These are phyloP conservation scores for Phytophthora pisi DNA, from an alignment of 352 stramenopile species.

Conservation along the genomic window DNA sequence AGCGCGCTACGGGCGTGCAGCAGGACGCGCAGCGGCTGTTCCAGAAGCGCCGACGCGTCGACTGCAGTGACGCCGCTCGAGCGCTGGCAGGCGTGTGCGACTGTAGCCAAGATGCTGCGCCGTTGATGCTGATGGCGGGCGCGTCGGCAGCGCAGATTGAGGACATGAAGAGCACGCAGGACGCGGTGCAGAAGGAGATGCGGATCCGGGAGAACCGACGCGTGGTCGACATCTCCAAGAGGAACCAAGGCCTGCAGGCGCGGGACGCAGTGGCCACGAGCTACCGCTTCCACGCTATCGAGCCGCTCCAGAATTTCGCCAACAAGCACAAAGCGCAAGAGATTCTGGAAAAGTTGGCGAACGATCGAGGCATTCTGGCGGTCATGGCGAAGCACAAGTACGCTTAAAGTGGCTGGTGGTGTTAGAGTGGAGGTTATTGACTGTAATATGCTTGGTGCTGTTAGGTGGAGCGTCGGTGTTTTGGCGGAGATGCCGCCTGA, in stretches of 20 bases:
- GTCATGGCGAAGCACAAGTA: constrained; percentile 92
- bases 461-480: constrained; percentile 84
- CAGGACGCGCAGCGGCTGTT: constrained; percentile 64
- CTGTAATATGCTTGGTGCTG: constrained; percentile 5
- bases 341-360: constrained; percentile 86
- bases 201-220: constrained; percentile 49
- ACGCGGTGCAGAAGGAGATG: constrained; percentile 38
- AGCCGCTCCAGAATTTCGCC: constrained; percentile 63
- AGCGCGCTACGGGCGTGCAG: constrained; percentile 30
- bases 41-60: constrained; percentile 55
- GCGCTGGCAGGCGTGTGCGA: constrained; percentile 37
- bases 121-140: constrained; percentile 53
- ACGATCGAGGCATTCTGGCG: constrained; percentile 86
- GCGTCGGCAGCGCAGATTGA: constrained; percentile 55
- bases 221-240: constrained; percentile 62
- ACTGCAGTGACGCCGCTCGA: constrained; percentile 31
- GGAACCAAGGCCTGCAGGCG: constrained; percentile 48
- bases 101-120: constrained; percentile 14
- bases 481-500: constrained; percentile 92
- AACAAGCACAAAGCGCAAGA: constrained; percentile 61
- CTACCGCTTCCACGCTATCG: constrained; percentile 78
- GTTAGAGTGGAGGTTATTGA: neutral
- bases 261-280: constrained; percentile 46
- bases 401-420: constrained; percentile 5
- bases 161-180: constrained; percentile 54